A percentile compares a stretch with the other conserved stretches of the same genome.
Evolutionary conservation across 257 asterid genomes (phyloP).

Genomic region (Euphrasia confusa): DNA sequence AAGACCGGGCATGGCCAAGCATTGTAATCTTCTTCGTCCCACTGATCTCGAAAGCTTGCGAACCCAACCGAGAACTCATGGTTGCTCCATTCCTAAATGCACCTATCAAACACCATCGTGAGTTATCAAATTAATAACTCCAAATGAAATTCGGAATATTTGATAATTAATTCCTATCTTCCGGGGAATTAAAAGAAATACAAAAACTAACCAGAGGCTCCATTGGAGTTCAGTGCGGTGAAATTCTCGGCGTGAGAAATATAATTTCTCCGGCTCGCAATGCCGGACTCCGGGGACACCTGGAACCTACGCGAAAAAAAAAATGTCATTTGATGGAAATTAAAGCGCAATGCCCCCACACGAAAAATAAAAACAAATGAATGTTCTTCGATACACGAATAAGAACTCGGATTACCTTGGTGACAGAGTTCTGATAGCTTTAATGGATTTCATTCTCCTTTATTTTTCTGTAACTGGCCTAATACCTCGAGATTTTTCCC

Average conservation of each 20-base stretch:
- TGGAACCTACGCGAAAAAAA: slow-evolving; percentile 25
- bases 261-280: slow-evolving; percentile 3
- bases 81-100: no score
- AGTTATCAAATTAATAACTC: no score
- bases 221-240: slow-evolving; percentile 15
- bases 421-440: slow-evolving; percentile 2
- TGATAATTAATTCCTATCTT: no score
- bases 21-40: no score
- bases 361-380: no score
- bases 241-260: slow-evolving; percentile 13
- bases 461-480: background rate
- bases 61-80: no score
- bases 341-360: no score
- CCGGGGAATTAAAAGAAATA: background rate
- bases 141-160: no score
- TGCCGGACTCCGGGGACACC: slow-evolving; percentile 19
- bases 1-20: no score
- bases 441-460: slow-evolving; percentile 20
- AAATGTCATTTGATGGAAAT: no score
- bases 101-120: no score
- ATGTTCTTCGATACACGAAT: background rate
- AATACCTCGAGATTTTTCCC: slow-evolving; percentile 1
- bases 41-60: no score
- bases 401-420: slow-evolving; percentile 19
- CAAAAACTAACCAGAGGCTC: slow-evolving; percentile 14